Evolutionary conservation across 345 rosid genomes (phyloP), one percentile per base, ranked within the genome.

Genomic region (Populus davidiana): DNA sequence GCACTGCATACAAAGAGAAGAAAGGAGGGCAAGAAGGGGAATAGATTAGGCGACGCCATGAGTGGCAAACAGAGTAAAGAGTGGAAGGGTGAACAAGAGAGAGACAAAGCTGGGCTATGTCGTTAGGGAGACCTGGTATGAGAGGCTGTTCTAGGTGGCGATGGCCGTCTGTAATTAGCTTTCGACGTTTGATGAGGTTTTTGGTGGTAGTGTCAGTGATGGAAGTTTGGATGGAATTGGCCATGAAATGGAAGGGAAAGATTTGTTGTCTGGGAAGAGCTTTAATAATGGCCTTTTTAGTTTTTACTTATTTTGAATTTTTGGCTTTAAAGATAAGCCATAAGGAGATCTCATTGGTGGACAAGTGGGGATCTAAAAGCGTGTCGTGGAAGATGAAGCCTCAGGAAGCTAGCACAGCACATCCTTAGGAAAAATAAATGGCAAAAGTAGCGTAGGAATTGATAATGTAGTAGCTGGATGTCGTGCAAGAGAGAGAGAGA

Each of bases 21-120:
- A 79, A 85, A 29, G 89, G 88, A 72, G 91, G 89, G 79, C 83
- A 84, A 66, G 84, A 63, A 29, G 90, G 85, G 11, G 85, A 80
- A 76, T 88, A 90, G 69, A 88, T 78, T 18, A 90, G 77, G 12
- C 87, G 85, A 1, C 89, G 84, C 93, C 93, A 90, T n/a, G 90
- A 80, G 62, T 75, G 83, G 76, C 88, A 86, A 67, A 90, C 85
- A 38, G 86, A 75, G 86, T 61, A 83, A 73, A 90, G 89, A 16
- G 78, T 5, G 8, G 83, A 36, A 52, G 91, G 88, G 10, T 47
- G 82, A 76, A 86, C 79, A 8, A 67, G 77, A 39, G 85, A 79
- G 72, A 90, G 91, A 69, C 88, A 88, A 27, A 87, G 79, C 8
- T 82, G 82, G 4, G 88, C 84, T 36, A 88, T 38, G 56, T 87